Evolutionary conservation across 768 basidiomycete genomes (phyloP).

Genomic region (Clavaria fumosa): DNA sequence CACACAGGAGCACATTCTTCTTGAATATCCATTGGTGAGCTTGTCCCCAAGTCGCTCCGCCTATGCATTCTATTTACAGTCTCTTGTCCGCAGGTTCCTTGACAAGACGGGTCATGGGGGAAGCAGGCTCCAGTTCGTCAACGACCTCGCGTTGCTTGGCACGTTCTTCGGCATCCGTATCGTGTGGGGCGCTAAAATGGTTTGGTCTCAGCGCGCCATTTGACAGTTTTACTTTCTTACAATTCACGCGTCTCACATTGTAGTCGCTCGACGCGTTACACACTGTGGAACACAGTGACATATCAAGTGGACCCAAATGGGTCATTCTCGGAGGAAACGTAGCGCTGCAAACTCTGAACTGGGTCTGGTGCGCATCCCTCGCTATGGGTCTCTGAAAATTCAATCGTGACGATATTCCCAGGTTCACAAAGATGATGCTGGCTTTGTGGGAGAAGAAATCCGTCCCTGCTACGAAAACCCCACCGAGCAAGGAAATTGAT

Average conservation of each 20-base stretch:
- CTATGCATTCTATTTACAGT: slow-evolving; percentile 1
- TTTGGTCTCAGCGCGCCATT: slow-evolving; percentile 13
- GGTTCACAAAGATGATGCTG: slow-evolving; percentile 64
- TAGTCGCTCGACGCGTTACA: slow-evolving; percentile 56
- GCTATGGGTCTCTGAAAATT: neutral
- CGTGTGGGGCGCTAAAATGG: slow-evolving; percentile 46
- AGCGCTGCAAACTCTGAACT: slow-evolving; percentile 57
- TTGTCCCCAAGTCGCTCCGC: neutral
- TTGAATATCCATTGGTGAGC: slow-evolving; percentile 75
- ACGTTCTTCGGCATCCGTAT: slow-evolving; percentile 61
- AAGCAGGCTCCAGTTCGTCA: slow-evolving; percentile 47
- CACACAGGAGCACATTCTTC: slow-evolving; percentile 64
- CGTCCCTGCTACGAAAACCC: no score
- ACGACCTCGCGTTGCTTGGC: slow-evolving; percentile 49
- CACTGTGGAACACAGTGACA: slow-evolving; percentile 39
- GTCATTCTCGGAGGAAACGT: slow-evolving; percentile 48
- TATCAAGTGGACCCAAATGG: slow-evolving; percentile 35
- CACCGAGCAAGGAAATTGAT: no score
- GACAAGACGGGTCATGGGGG: slow-evolving; percentile 68
- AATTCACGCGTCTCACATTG: neutral
- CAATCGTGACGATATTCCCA: slow-evolving; percentile 13
- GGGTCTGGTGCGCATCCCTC: slow-evolving; percentile 48
- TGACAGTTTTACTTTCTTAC: neutral
- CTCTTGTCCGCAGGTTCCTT: slow-evolving; percentile 36
- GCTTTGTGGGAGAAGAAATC: slow-evolving; percentile 50